Evolutionary conservation across 768 basidiomycete genomes (phyloP).

Genomic region (Leccinum uliginosum): DNA sequence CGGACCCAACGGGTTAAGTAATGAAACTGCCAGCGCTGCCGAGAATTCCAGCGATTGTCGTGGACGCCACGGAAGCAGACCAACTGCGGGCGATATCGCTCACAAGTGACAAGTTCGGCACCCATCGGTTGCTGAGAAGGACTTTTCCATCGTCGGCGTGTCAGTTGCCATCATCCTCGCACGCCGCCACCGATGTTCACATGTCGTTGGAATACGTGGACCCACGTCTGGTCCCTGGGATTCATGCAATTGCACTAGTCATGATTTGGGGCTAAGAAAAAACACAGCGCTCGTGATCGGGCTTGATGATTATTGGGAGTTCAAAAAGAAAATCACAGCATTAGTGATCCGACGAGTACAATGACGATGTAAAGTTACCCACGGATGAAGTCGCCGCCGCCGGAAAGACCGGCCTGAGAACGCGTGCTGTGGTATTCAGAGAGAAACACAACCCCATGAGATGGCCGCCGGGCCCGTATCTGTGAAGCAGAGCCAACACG

Average conservation of each 20-base stretch:
- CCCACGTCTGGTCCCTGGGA: not conserved
- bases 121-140: not conserved
- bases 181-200: constrained; percentile 1
- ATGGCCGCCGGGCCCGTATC: not conserved
- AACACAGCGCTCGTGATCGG: not conserved
- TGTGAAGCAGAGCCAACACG: constrained; percentile 6
- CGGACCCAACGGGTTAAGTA: not conserved
- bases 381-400: not conserved
- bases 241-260: not conserved
- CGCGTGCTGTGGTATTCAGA: not conserved
- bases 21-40: constrained; percentile 8
- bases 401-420: not conserved
- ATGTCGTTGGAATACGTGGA: not conserved
- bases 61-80: not conserved
- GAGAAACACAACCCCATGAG: not conserved
- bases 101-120: not conserved
- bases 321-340: not conserved
- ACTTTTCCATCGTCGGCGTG: not conserved
- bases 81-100: not conserved
- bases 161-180: not conserved
- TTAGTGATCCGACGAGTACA: not conserved
- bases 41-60: constrained; percentile 2
- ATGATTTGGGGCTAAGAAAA: not conserved
- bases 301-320: not conserved
- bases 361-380: not conserved